These are phyloP conservation scores for Coleophoma cylindrospora DNA, from an alignment of 2,329 filamentous ascomycete species.

Conservation along the genomic window DNA sequence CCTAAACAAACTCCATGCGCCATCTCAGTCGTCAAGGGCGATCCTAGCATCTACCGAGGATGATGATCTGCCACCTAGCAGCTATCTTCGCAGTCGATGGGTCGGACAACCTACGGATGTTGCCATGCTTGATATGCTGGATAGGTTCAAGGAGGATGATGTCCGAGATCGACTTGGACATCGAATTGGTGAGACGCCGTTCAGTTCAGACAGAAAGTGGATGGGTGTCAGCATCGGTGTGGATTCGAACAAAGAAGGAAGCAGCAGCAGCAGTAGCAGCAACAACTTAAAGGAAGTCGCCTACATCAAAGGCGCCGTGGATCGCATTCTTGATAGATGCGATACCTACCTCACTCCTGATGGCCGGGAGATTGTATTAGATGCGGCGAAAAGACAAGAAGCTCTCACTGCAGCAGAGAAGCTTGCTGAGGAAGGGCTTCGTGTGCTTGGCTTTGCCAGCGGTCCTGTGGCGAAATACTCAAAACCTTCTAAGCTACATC, in stretches of 20 bases:
- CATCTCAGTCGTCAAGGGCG: slow-evolving; percentile 67
- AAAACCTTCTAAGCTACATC: slow-evolving; percentile 28
- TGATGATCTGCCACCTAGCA: slow-evolving; percentile 51
- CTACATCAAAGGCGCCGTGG: slow-evolving; percentile 93
- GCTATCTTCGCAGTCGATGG: slow-evolving; percentile 76
- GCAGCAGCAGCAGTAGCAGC: slow-evolving; percentile 32
- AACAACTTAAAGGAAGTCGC: slow-evolving; percentile 63
- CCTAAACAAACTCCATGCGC: slow-evolving; percentile 65
- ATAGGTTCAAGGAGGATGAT: slow-evolving; percentile 87
- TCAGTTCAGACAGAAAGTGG: slow-evolving; percentile 97
- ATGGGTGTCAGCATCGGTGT: slow-evolving; percentile 88
- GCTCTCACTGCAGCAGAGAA: slow-evolving; percentile 74
- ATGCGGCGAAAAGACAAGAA: slow-evolving; percentile 68
- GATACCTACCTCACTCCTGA: slow-evolving; percentile 87
- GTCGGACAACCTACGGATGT: slow-evolving; percentile 96
- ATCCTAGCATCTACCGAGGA: slow-evolving; percentile 81
- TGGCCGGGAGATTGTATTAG: slow-evolving; percentile 80
- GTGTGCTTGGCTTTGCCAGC: slow-evolving; percentile 91
- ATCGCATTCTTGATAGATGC: slow-evolving; percentile 79
- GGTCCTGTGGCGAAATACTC: slow-evolving; percentile 56
- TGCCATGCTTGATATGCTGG: slow-evolving; percentile 89
- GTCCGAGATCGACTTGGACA: slow-evolving; percentile 80
- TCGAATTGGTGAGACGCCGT: slow-evolving; percentile 81
- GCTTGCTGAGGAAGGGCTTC: slow-evolving; percentile 84
- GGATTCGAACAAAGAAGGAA: slow-evolving; percentile 19